Percentiles rank a stretch among this genome's conserved stretches.
Conservation (phyloP, 2,329 filamentous ascomycete species). For the Ambrosiella xylebori region DNA sequence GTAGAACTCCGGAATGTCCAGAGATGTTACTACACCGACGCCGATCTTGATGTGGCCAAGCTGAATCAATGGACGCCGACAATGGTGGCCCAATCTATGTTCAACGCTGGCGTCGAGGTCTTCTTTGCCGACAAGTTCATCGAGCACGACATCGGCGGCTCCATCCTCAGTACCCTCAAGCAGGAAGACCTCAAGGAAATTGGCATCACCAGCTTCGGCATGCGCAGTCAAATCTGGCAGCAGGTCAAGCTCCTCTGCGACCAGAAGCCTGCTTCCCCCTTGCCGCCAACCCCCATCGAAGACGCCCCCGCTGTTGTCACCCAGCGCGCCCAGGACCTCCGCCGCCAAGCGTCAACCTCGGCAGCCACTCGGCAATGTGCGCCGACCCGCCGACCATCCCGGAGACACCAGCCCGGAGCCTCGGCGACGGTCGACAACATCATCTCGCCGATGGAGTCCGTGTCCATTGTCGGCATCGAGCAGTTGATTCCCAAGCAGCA, state of each 20-base stretch:
- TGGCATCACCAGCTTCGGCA: slow-evolving; percentile 64
- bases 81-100: slow-evolving; percentile 76
- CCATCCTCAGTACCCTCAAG: slow-evolving; percentile 75
- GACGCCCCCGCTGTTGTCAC: slow-evolving; percentile 33
- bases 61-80: slow-evolving; percentile 54
- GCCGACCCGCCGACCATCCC: slow-evolving; percentile 2
- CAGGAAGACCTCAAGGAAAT: slow-evolving; percentile 76
- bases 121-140: slow-evolving; percentile 68
- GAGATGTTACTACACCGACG: slow-evolving; percentile 33
- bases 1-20: background rate
- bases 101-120: slow-evolving; percentile 61
- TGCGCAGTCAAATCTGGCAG: slow-evolving; percentile 63
- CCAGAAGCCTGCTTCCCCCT: slow-evolving; percentile 32
- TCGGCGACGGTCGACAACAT: slow-evolving; percentile 36
- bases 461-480: slow-evolving; percentile 85
- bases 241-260: slow-evolving; percentile 55
- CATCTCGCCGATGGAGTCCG: slow-evolving; percentile 64
- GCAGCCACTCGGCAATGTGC: background rate
- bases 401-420: slow-evolving; percentile 4
- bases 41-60: slow-evolving; percentile 39
- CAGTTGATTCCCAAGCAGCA: slow-evolving; percentile 74
- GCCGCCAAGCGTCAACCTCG: slow-evolving; percentile 16
- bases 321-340: slow-evolving; percentile 20
- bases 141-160: slow-evolving; percentile 80
- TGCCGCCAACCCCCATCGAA: slow-evolving; percentile 43